These are phyloP conservation scores for Iris pallida DNA, from an alignment of 116 monocot species.

Conservation along the genomic window DNA sequence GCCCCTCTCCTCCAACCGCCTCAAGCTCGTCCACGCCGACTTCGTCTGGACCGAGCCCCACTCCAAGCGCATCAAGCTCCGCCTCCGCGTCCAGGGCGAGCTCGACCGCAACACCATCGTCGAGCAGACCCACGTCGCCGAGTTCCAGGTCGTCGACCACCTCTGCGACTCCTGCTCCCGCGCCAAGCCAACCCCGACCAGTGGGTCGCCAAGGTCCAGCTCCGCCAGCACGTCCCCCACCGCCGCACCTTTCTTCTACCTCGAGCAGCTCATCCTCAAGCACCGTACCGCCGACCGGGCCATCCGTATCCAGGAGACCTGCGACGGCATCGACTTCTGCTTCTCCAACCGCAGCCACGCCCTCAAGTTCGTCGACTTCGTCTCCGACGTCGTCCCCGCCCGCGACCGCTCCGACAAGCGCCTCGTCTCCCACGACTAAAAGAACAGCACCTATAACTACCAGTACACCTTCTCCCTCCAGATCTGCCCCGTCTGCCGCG, in stretches of 20 bases:
- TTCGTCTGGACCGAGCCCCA: slow-evolving; percentile 36
- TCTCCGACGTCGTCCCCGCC: slow-evolving; percentile 53
- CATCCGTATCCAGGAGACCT: slow-evolving; percentile 61
- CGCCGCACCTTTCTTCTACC: slow-evolving; percentile 81
- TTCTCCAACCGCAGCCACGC: slow-evolving; percentile 74
- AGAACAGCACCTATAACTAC: slow-evolving; percentile 75
- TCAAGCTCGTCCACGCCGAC: slow-evolving; percentile 22
- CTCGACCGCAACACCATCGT: slow-evolving; percentile 36
- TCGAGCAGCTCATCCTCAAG: slow-evolving; percentile 83
- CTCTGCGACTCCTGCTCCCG: slow-evolving; percentile 76
- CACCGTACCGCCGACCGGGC: slow-evolving; percentile 70
- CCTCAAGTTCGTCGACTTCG: slow-evolving; percentile 66
- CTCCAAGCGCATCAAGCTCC: too few species aligned
- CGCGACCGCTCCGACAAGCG: slow-evolving; percentile 58
- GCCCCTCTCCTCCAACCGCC: neutral
- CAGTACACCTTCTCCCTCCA: slow-evolving; percentile 87
- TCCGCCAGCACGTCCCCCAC: slow-evolving; percentile 86
- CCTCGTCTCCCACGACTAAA: slow-evolving; percentile 78
- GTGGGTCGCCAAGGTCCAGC: slow-evolving; percentile 87
- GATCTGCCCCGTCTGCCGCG: slow-evolving; percentile 81
- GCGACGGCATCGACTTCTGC: slow-evolving; percentile 77
- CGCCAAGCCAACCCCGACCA: slow-evolving; percentile 78
- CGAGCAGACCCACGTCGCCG: slow-evolving; percentile 66
- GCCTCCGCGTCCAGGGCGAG: too few species aligned
- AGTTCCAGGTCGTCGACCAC: slow-evolving; percentile 62